phyloP scores from a whole-genome alignment of 192 early-diverging fungal genomes.

The Gonapodya prolifera region DNA sequence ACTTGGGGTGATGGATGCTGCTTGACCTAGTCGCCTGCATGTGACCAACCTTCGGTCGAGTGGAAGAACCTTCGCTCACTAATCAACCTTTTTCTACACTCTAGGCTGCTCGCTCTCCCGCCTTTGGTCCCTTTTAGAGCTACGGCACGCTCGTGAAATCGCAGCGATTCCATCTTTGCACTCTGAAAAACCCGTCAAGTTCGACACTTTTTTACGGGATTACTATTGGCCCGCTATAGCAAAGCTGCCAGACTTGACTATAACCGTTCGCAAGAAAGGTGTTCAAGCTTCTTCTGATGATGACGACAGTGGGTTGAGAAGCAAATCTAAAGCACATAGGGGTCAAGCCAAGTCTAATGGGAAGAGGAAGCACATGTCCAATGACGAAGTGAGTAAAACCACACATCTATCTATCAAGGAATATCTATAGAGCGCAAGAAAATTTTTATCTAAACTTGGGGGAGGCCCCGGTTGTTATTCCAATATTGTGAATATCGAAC shows the following conservation, averaged over 20 bases:
- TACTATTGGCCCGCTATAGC: background rate
- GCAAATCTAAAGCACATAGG: background rate
- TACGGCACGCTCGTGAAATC: background rate
- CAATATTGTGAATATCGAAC: no score
- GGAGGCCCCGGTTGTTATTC: no score
- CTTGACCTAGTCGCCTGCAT: no score
- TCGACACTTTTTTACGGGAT: background rate
- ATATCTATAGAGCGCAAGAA: no score
- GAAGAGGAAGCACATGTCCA: background rate
- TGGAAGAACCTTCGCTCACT: no score
- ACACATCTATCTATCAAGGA: no score
- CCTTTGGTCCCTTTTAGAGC: background rate
- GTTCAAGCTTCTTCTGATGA: background rate
- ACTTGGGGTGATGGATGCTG: no score
- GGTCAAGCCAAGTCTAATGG: background rate
- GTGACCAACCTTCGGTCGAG: no score
- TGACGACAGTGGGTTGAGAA: no score
- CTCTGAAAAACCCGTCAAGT: background rate
- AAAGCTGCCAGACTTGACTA: background rate
- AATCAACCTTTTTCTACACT: background rate
- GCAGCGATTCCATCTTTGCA: background rate
- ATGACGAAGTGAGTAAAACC: no score
- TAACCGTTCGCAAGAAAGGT: background rate
- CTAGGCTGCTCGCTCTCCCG: background rate
- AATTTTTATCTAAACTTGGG: no score